Evolutionary conservation across 2,329 filamentous ascomycete species (phyloP).

Genomic region (Pseudodiploospora longispora): DNA sequence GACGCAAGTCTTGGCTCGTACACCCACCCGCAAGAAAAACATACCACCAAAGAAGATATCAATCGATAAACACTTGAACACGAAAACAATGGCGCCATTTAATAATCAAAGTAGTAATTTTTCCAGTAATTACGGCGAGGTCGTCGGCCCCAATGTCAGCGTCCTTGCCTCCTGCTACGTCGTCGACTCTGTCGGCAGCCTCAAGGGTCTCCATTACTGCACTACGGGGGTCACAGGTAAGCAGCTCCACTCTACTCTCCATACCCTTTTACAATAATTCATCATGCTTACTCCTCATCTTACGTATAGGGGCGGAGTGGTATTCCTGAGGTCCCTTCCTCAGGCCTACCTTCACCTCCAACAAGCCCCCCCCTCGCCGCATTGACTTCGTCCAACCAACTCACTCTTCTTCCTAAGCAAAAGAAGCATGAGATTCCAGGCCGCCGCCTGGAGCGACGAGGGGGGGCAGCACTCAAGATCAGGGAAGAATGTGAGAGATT

Average conservation of each 20-base stretch:
- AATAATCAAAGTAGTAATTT: conserved; percentile 60
- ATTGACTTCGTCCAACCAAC: conserved; percentile 59
- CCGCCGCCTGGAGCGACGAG: conserved; percentile 48
- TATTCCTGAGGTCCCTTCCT: conserved; percentile 87
- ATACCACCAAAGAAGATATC: not conserved
- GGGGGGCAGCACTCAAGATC: conserved; percentile 93
- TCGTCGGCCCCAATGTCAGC: conserved; percentile 56
- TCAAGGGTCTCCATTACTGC: conserved; percentile 90
- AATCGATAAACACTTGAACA: conserved; percentile 14
- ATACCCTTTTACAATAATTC: no score
- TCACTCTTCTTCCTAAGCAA: conserved; percentile 54
- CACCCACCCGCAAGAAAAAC: not conserved
- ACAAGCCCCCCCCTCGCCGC: conserved; percentile 85
- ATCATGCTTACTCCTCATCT: not conserved
- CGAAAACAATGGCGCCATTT: conserved; percentile 55
- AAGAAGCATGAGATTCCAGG: conserved; percentile 35
- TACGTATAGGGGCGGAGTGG: conserved; percentile 66
- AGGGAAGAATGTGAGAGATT: conserved; percentile 99
- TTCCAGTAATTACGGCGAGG: conserved; percentile 72
- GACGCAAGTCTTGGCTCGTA: conserved; percentile 8
- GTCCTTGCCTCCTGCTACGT: conserved; percentile 89
- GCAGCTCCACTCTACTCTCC: conserved; percentile 16
- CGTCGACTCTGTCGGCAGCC: conserved; percentile 62
- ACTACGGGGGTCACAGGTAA: conserved; percentile 78
- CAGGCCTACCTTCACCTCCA: conserved; percentile 76